Evolutionary conservation across 2,329 filamentous ascomycete species (phyloP).

Genomic region (Pseudocercospora macadamiae): DNA sequence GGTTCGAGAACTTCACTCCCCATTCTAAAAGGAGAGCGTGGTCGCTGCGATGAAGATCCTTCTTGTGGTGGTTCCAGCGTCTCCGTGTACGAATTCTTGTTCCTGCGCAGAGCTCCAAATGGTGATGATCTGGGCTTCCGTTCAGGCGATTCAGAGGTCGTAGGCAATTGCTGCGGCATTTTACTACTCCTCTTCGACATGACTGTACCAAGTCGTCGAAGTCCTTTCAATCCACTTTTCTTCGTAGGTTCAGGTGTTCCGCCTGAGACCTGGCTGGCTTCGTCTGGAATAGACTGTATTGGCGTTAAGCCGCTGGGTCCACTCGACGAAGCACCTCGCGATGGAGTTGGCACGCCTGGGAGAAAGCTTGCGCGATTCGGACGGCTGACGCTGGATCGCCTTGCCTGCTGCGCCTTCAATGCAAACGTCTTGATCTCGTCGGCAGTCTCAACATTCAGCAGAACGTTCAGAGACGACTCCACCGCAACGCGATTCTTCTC

Average conservation of each 20-base stretch:
- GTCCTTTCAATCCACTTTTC: slow-evolving; percentile 53
- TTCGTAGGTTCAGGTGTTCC: slow-evolving; percentile 50
- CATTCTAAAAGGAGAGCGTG: slow-evolving; percentile 35
- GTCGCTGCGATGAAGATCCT: slow-evolving; percentile 28
- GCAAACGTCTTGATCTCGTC: slow-evolving; percentile 82
- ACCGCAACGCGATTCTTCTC: slow-evolving; percentile 74
- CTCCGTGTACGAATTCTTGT: slow-evolving; percentile 61
- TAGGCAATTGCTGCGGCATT: slow-evolving; percentile 30
- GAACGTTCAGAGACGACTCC: slow-evolving; percentile 76
- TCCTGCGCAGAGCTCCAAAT: slow-evolving; percentile 61
- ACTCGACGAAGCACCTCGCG: slow-evolving; percentile 16
- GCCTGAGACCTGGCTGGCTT: slow-evolving; percentile 43
- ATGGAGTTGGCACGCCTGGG: slow-evolving; percentile 11
- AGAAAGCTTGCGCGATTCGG: slow-evolving; percentile 18
- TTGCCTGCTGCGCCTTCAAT: slow-evolving; percentile 39
- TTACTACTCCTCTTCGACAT: slow-evolving; percentile 65
- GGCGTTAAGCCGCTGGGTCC: slow-evolving; percentile 22
- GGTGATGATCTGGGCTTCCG: slow-evolving; percentile 58
- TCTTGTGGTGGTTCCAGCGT: slow-evolving; percentile 42
- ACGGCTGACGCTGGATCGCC: not conserved
- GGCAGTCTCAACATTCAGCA: slow-evolving; percentile 83
- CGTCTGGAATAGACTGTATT: slow-evolving; percentile 28
- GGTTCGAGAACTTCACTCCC: slow-evolving; percentile 37
- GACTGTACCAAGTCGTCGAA: slow-evolving; percentile 67
- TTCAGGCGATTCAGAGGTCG: slow-evolving; percentile 49